Evolutionary conservation across 768 basidiomycete genomes (phyloP).

Genomic region (Sarcomyxa edulis): DNA sequence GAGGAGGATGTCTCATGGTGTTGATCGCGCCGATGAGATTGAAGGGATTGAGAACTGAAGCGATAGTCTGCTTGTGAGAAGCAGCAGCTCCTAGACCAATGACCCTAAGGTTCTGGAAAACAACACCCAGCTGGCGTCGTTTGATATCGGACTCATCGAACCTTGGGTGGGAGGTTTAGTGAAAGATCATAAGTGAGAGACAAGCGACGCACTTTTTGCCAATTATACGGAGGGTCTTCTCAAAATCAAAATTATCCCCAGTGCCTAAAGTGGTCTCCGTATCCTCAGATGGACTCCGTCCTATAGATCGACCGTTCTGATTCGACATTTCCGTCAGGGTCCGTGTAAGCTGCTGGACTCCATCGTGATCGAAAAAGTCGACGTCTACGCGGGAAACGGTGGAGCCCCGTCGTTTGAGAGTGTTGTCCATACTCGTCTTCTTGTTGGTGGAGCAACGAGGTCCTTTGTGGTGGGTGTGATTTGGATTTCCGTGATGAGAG

Average conservation of each 20-base stretch:
- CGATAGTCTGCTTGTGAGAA: slow-evolving; percentile 45
- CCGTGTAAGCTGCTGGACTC: slow-evolving; percentile 1
- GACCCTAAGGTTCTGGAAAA: slow-evolving; percentile 47
- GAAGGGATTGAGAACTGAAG: slow-evolving; percentile 43
- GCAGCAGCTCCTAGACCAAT: slow-evolving; percentile 39
- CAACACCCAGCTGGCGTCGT: slow-evolving; percentile 40
- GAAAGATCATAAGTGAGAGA: not conserved
- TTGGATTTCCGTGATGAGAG: too few relatives aligned
- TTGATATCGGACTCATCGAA: slow-evolving; percentile 14
- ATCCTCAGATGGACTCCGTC: not conserved
- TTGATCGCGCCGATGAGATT: slow-evolving; percentile 33
- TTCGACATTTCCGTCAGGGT: slow-evolving; percentile 1
- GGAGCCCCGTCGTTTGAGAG: slow-evolving; percentile 1
- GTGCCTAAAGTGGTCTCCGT: not conserved
- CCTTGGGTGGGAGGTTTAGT: not conserved
- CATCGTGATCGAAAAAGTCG: slow-evolving; percentile 5
- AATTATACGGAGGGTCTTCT: not conserved
- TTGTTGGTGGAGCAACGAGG: too few relatives aligned
- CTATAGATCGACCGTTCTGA: not conserved
- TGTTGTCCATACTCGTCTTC: too few relatives aligned
- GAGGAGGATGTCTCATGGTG: slow-evolving; percentile 50
- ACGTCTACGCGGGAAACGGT: slow-evolving; percentile 4
- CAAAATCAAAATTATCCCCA: slow-evolving; percentile 4
- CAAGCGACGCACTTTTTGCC: slow-evolving; percentile 1
- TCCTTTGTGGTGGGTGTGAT: too few relatives aligned